A percentile compares a stretch with the other conserved stretches of the same genome.
These are phyloP conservation scores for Lactifluus hygrophoroides DNA, from an alignment of 768 basidiomycete genomes.

Conservation along the genomic window DNA sequence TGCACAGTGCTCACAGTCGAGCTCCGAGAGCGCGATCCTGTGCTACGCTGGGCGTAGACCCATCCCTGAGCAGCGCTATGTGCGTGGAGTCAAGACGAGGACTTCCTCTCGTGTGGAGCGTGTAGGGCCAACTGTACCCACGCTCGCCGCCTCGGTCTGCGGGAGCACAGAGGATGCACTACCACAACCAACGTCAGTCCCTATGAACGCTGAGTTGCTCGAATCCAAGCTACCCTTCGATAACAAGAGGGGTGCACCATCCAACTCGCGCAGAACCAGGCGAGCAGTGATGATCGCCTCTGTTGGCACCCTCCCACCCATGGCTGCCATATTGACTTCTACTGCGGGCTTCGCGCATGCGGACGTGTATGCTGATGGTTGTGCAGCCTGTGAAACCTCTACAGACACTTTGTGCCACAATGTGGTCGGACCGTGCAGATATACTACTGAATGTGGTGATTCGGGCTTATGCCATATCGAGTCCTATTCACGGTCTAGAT, in stretches of 20 bases:
- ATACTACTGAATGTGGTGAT: conserved; percentile 46
- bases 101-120: neutral
- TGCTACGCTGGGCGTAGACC: no score
- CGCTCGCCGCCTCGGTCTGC: conserved; percentile 30
- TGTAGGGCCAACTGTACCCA: conserved; percentile 28
- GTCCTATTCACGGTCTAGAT: conserved; percentile 55
- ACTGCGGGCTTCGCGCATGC: conserved; percentile 53
- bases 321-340: conserved; percentile 38
- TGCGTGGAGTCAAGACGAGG: neutral
- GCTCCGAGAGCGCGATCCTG: no score
- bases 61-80: neutral
- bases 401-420: conserved; percentile 43
- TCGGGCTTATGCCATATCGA: conserved; percentile 55
- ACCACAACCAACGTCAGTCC: conserved; percentile 31
- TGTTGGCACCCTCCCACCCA: conserved; percentile 39
- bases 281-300: conserved; percentile 34
- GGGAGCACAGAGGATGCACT: conserved; percentile 36
- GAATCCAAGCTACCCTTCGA: conserved; percentile 21
- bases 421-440: conserved; percentile 50
- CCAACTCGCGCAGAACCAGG: conserved; percentile 40
- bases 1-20: no score
- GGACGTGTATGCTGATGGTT: conserved; percentile 27
- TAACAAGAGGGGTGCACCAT: conserved; percentile 23
- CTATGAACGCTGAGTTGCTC: conserved; percentile 25
- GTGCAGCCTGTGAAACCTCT: conserved; percentile 24